phyloP scores from a whole-genome alignment of 2,329 filamentous ascomycete species.

The Colletotrichum plurivorum region DNA sequence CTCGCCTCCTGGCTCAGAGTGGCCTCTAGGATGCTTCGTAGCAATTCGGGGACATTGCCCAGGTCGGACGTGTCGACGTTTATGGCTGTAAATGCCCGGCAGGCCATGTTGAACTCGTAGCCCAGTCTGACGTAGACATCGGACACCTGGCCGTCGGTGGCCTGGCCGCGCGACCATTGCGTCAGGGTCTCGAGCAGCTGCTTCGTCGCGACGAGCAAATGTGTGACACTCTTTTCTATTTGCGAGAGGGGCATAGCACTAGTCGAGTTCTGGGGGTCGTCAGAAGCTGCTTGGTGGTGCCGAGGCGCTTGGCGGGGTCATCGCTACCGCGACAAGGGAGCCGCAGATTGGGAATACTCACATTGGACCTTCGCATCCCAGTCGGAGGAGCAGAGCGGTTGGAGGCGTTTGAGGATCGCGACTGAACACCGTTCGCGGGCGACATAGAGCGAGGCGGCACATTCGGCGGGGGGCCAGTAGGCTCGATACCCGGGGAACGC shows the following conservation, averaged over 20 bases:
- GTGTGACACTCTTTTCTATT: conserved; percentile 99
- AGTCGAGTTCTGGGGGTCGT: conserved; percentile 46
- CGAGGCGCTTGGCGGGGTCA: neutral
- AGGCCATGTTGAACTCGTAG: conserved; percentile 99
- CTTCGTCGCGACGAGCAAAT: conserved; percentile 97
- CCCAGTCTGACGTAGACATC: conserved; percentile 98
- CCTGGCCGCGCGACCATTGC: conserved; percentile 94
- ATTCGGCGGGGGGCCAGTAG: conserved; percentile 67
- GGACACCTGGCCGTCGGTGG: conserved; percentile 94
- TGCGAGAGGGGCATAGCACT: conserved; percentile 86
- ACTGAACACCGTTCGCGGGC: conserved; percentile 69
- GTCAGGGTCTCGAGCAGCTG: conserved; percentile 97
- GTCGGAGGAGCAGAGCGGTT: conserved; percentile 66
- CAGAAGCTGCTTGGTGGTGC: conserved; percentile 6
- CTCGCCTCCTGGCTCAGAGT: conserved; percentile 97
- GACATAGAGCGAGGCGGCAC: conserved; percentile 72
- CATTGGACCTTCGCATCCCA: conserved; percentile 68
- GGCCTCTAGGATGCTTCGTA: conserved; percentile 92
- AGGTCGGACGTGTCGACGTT: conserved; percentile 95
- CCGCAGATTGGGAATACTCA: conserved; percentile 58
- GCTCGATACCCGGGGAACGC: conserved; percentile 74
- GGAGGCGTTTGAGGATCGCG: conserved; percentile 77
- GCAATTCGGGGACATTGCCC: conserved; percentile 92
- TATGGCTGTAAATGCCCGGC: conserved; percentile 95
- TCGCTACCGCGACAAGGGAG: neutral